Evolutionary conservation across 2,329 filamentous ascomycete species (phyloP), one percentile per base, ranked within the genome.

Genomic region (Arachnomyces sp.): DNA sequence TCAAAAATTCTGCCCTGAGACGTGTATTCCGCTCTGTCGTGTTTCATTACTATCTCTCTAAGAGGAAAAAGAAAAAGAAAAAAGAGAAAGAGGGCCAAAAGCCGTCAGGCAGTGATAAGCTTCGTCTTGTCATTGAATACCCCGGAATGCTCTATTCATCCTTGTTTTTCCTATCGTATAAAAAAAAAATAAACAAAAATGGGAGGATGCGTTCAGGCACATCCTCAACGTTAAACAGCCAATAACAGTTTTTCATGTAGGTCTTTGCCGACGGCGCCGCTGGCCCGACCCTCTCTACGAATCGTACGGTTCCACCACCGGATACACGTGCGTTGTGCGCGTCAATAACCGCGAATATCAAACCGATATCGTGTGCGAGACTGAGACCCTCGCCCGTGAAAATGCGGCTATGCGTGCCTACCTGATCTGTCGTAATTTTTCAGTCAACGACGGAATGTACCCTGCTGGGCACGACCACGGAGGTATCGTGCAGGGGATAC

Each of bases 271-370:
- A 63, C 87, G 90, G 55, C 87, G 90, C 64, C 86, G 87, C 66
- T 96, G 90, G 90, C 81, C 80, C 52, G 86, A 94, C 62, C 90
- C 90, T 56, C 75, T 79, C 61, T 96, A 94, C 74, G 84, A 92
- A 67, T 82, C 82, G 56, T 87, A 84, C 73, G 77, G 75, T 52
- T 81, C 80, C 55, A 68, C 74, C 49, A 77, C 72, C 54, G 89
- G 89, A 59, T 94, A 83, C 65, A 86, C 84, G 44, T 95, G 89
- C 71, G 82, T 88, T 43, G 90, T 95, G 42, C 78, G 92, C 48
- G 90, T 96, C 61, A 95, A 96, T 70, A 93, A 93, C 53, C 84
- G 90, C 59, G 87, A 95, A 71, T 96, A 95, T 69, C 86, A 89
- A 62, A 95, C 89, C 32, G 88, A 95, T 62, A 76, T 84, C 29